Percentiles rank a stretch among this genome's conserved stretches.
Conservation (phyloP, 306 rosid genomes). For the Corylus americana region DNA sequence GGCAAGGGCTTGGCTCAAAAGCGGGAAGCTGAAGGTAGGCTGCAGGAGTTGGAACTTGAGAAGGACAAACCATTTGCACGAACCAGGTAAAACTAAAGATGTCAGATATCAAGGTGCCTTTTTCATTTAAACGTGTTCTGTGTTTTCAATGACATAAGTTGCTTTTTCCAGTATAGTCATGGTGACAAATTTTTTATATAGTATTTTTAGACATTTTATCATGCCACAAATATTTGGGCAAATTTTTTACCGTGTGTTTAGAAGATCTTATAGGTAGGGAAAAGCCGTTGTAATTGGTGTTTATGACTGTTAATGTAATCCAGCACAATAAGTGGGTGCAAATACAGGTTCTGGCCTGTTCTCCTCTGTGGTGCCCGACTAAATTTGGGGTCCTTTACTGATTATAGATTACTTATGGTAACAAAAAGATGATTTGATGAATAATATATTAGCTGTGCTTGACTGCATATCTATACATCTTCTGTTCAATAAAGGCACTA, state of each 20-base stretch:
- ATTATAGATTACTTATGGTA: background rate
- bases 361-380: background rate
- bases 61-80: slow-evolving; percentile 87
- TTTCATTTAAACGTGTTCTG: slow-evolving; percentile 15
- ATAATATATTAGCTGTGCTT: background rate
- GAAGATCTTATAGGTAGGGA: background rate
- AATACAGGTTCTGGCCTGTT: background rate
- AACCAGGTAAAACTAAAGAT: slow-evolving; percentile 53
- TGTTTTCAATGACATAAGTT: background rate
- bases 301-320: background rate
- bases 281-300: background rate
- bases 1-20: slow-evolving; percentile 96
- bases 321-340: background rate
- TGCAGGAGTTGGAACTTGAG: slow-evolving; percentile 79
- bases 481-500: background rate
- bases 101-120: background rate
- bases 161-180: too few species aligned
- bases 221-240: background rate
- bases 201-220: background rate
- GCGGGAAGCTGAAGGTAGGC: slow-evolving; percentile 82
- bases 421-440: background rate
- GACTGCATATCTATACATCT: background rate
- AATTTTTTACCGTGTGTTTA: background rate
- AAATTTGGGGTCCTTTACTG: background rate
- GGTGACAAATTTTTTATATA: too few species aligned